Evolutionary conservation across 2,329 filamentous ascomycete genomes (phyloP).

Genomic region (Clarireedia hainanense): DNA sequence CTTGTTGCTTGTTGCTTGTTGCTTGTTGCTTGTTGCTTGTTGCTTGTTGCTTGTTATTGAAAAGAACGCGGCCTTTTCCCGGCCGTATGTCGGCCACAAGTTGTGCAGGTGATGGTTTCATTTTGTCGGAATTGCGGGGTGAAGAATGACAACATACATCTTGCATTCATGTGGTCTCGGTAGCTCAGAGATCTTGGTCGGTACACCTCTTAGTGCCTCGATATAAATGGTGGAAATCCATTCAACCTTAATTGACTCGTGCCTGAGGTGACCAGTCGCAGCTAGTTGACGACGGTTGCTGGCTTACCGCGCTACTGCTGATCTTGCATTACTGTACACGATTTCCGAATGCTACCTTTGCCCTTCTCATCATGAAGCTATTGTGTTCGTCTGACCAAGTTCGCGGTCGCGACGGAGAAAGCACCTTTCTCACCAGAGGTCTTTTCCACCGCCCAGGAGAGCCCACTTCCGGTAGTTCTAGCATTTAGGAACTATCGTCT

Average conservation of each 20-base stretch:
- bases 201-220: not conserved
- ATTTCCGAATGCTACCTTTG: not conserved
- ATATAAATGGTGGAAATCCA: not conserved
- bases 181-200: not conserved
- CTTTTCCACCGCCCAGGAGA: too few species aligned
- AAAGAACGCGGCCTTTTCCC: not conserved
- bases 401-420: too few species aligned
- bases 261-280: too few species aligned
- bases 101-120: not conserved
- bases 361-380: not conserved
- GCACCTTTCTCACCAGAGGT: too few species aligned
- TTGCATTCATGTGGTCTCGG: constrained; percentile 4
- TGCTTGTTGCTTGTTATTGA: not conserved
- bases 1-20: too few species aligned
- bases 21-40: too few species aligned
- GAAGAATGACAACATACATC: constrained; percentile 1
- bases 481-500: too few species aligned
- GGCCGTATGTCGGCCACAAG: constrained; percentile 6
- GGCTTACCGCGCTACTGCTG: too few species aligned
- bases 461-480: too few species aligned
- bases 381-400: constrained; percentile 8
- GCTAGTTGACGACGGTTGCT: too few species aligned
- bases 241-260: too few species aligned
- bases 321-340: not conserved
- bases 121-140: constrained; percentile 6